These are phyloP conservation scores for Didymella segeticola DNA, from an alignment of 2,329 filamentous ascomycete species.

Conservation along the genomic window DNA sequence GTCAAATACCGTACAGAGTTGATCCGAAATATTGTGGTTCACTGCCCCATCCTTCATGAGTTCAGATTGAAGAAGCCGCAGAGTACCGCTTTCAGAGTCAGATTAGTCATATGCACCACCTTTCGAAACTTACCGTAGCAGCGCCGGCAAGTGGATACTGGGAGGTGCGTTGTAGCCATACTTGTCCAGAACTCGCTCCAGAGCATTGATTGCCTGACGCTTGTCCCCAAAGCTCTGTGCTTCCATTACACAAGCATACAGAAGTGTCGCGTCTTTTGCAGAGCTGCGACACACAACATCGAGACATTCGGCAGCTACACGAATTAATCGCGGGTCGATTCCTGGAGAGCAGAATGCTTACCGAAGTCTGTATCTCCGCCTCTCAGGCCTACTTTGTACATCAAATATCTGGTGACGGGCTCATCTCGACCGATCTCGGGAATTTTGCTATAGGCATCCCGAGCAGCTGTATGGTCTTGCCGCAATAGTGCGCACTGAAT, in stretches of 20 bases:
- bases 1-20: conserved; percentile 65
- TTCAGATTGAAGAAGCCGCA: conserved; percentile 55
- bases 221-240: conserved; percentile 71
- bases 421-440: conserved; percentile 64
- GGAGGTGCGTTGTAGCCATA: conserved; percentile 57
- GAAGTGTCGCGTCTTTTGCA: conserved; percentile 64
- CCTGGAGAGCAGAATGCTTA: conserved; percentile 30
- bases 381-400: conserved; percentile 75
- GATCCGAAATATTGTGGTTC: conserved; percentile 43
- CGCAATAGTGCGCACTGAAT: conserved; percentile 72
- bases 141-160: conserved; percentile 65
- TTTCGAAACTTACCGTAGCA: conserved; percentile 64
- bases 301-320: conserved; percentile 71
- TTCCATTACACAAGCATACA: conserved; percentile 83
- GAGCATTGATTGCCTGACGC: conserved; percentile 62
- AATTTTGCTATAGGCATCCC: conserved; percentile 65
- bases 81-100: conserved; percentile 48
- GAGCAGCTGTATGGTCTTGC: conserved; percentile 62
- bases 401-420: conserved; percentile 72
- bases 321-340: conserved; percentile 12
- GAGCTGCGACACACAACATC: conserved; percentile 63
- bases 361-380: conserved; percentile 62
- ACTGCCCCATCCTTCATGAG: conserved; percentile 44
- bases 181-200: conserved; percentile 67
- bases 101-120: conserved; percentile 13